Evolutionary conservation across 345 rosid genomes (phyloP), one percentile per base, ranked within the genome.

Genomic region (Boechera divaricarpa): DNA sequence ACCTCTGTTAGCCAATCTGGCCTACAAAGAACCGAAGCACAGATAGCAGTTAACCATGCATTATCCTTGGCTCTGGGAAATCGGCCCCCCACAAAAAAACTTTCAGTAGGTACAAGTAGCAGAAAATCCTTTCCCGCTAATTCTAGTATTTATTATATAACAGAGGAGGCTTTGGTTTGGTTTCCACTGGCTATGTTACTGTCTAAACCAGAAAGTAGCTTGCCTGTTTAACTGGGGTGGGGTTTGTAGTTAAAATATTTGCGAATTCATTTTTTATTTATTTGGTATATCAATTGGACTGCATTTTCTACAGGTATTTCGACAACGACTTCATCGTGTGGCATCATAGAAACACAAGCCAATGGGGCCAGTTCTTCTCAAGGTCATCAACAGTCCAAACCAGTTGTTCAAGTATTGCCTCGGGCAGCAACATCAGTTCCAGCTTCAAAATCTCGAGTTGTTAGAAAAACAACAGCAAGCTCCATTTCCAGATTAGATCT

Each of bases 11-110:
- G 73, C 70, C 76, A 87, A 1, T 51, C 77, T 56, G 82, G 86
- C 63, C 49, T 82, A 28, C 88, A 86, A 63, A 87, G 80, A 62
- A 82, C 89, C 32, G 93, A 86, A 84, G 88, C 86, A 24, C 90
- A 85, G 72, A 80, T 78, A 81, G 98, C 98, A 72, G 88, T 91
- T 54, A 88, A 87, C 62, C 85, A 78, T 82, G 98, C 98, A 32
- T 57, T 92, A 83, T 80, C 87, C 24, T 52, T 85, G 45, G 98
- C 98, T 51, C 87, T 94, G 48, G 87, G 82, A 73, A 83, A 61
- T 32, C 69, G 28, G 10, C 75, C 72, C 53, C 89, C 91, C 0
- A 80, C 75, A 87, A 77, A 80, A 75, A 85, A 76, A 48, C 35
- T 63, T 63, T 49, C 81, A 61, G 80, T 82, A 69, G 77, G 79